Base-by-base conservation (phyloP, 345 rosid species). In the Aquilaria malaccensis region DNA sequence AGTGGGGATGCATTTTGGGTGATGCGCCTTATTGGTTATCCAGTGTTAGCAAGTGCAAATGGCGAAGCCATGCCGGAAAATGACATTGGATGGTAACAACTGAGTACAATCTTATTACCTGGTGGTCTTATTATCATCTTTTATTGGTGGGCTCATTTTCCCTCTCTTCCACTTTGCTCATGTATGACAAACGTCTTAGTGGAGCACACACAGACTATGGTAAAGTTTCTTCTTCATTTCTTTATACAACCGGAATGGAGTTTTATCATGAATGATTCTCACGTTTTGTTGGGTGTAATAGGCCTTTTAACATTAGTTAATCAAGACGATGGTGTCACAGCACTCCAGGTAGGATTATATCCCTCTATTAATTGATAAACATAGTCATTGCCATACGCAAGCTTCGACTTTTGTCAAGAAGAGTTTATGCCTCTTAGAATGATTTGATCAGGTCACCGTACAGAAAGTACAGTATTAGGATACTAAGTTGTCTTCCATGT, bases 151-250 rank as follows among this genome's bases (percentile, higher is more conserved):
- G 6, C 43, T 10, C 56, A 52, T 30, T 11, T 29, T 50, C 41
- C 61, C 43, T 15, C 11, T 33, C 48, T 46, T 56, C 58, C 55
- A 55, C 46, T 53, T 52, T 37, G 55, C 50, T 12, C 45, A 31
- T 65, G 62, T 29, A 63, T 55, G 22, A 68, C 47, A 63, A 45
- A 33, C 61, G 73, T 51, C 60, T 63, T 72, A 93, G 97, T 33
- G 90, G 94, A 76, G 94, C 91, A 45, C 90, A 79, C 76, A 93
- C 97, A 5, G 98, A 93, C 62, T 87, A 93, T 68, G 97, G 91
- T 89, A 82, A 80, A 30, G 45, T 13, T 56, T 50, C 65, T 63
- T 59, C 46, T 55, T 9, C 52, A 52, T 30, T 55, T 54, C 60
- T 43, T 22, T 46, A 50, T 46, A 41, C 61, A 29, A 51, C 45